phyloP scores from a whole-genome alignment of 1,139 yeast genomes.

The Spathaspora sp. region DNA sequence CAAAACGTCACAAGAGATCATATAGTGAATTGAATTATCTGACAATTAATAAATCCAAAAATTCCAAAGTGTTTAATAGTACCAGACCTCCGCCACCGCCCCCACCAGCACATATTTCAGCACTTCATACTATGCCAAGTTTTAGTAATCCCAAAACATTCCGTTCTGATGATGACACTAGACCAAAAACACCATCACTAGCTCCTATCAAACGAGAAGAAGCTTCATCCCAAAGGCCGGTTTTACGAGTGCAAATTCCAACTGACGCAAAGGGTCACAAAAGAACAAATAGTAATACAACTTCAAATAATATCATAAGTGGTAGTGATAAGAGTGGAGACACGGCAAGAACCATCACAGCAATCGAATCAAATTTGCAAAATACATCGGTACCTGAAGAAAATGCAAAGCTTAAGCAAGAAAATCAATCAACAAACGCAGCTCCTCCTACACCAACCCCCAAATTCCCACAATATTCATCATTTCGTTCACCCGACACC shows the following conservation, averaged over 20 bases:
- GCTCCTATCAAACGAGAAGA: slow-evolving; percentile 6
- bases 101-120: slow-evolving; percentile 28
- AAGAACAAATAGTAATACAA: slow-evolving; percentile 1
- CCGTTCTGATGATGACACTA: slow-evolving; percentile 11
- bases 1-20: slow-evolving; percentile 24
- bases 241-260: slow-evolving; percentile 53
- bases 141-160: slow-evolving; percentile 20
- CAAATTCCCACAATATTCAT: slow-evolving; percentile 23
- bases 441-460: slow-evolving; percentile 10
- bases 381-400: slow-evolving; percentile 8
- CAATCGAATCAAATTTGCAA: slow-evolving; percentile 26
- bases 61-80: slow-evolving; percentile 13
- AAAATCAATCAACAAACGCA: slow-evolving; percentile 8
- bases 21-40: slow-evolving; percentile 3
- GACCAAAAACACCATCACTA: neutral
- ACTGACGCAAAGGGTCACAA: slow-evolving; percentile 29
- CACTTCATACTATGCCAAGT: slow-evolving; percentile 27
- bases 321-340: slow-evolving; percentile 17
- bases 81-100: slow-evolving; percentile 15
- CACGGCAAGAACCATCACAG: slow-evolving; percentile 35
- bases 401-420: slow-evolving; percentile 5
- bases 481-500: slow-evolving; percentile 40
- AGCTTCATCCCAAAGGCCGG: slow-evolving; percentile 35
- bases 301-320: slow-evolving; percentile 25
- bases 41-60: slow-evolving; percentile 2